A percentile compares a stretch with the other conserved stretches of the same genome.
Evolutionary conservation across 768 basidiomycete genomes (phyloP).

Genomic region (Nidularia sp.): DNA sequence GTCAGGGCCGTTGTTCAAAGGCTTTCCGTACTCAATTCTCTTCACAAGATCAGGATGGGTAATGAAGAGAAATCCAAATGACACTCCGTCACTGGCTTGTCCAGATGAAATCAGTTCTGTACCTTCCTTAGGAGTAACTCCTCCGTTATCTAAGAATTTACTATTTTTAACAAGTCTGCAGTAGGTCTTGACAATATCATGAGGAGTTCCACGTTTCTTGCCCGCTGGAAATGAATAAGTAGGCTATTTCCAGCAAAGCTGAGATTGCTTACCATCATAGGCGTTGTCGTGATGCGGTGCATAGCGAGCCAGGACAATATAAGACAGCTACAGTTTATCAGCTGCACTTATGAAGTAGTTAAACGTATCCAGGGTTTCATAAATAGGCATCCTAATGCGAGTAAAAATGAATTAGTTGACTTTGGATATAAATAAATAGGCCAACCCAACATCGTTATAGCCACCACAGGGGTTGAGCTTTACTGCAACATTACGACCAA

Average conservation of each 20-base stretch:
- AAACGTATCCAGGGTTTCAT: slow-evolving; percentile 38
- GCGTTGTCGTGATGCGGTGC: slow-evolving; percentile 20
- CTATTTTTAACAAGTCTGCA: slow-evolving; percentile 28
- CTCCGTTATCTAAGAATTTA: slow-evolving; percentile 32
- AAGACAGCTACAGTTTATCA: slow-evolving; percentile 26
- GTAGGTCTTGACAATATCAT: slow-evolving; percentile 36
- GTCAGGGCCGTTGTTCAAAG: slow-evolving; percentile 26
- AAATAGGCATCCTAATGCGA: slow-evolving; percentile 32
- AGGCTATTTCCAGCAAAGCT: neutral
- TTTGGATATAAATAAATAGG: neutral
- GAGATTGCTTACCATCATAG: slow-evolving; percentile 21
- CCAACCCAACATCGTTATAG: slow-evolving; percentile 42
- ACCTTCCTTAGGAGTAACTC: slow-evolving; percentile 31
- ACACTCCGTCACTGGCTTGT: slow-evolving; percentile 29
- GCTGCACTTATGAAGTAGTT: slow-evolving; percentile 35
- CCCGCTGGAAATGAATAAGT: slow-evolving; percentile 12
- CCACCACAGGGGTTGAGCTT: slow-evolving; percentile 42
- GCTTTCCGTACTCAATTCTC: slow-evolving; percentile 27
- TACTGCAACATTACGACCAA: slow-evolving; percentile 39
- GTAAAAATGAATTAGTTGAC: neutral
- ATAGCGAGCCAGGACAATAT: neutral
- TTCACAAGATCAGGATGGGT: slow-evolving; percentile 36
- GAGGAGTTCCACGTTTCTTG: slow-evolving; percentile 25
- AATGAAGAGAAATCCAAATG: slow-evolving; percentile 32
- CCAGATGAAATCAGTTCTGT: slow-evolving; percentile 26